These are phyloP conservation scores for Phytophthora melonis DNA, from an alignment of 352 stramenopile genomes.

Conservation along the genomic window DNA sequence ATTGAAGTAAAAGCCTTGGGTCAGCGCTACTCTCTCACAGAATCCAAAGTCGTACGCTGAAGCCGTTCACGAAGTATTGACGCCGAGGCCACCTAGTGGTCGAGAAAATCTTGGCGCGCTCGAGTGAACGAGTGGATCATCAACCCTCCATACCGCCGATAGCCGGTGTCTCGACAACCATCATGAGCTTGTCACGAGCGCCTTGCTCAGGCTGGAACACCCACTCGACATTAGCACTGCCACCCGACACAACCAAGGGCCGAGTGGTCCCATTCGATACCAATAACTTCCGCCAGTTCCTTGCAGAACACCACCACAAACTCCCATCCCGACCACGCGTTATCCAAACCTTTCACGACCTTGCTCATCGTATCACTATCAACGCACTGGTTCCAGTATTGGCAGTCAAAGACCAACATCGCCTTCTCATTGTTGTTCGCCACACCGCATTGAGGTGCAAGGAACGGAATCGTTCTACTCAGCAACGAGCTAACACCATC, in stretches of 20 bases:
- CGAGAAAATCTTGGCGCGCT: too few relatives aligned
- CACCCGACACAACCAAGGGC: not conserved
- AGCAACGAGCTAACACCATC: not conserved
- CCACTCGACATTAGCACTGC: not conserved
- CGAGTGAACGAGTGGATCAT: too few relatives aligned
- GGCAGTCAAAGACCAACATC: conserved; percentile 9
- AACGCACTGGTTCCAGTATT: not conserved
- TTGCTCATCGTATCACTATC: not conserved
- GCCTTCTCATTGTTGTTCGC: not conserved
- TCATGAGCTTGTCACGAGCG: not conserved
- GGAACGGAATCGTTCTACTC: conserved; percentile 3
- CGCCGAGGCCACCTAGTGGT: too few relatives aligned
- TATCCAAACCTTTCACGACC: conserved; percentile 7
- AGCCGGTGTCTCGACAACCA: not conserved
- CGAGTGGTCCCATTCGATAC: not conserved
- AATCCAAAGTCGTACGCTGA: too few relatives aligned
- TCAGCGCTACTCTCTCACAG: too few relatives aligned
- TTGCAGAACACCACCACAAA: not conserved
- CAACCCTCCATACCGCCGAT: too few relatives aligned
- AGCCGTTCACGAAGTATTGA: too few relatives aligned
- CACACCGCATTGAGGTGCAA: conserved; percentile 12
- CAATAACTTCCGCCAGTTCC: not conserved
- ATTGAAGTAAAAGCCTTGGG: too few relatives aligned
- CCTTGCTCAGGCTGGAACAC: not conserved
- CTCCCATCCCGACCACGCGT: not conserved